Percentiles rank a stretch among this genome's conserved stretches.
phyloP scores from a whole-genome alignment of 2,329 filamentous ascomycete species.

The Cladorrhinum sp. region DNA sequence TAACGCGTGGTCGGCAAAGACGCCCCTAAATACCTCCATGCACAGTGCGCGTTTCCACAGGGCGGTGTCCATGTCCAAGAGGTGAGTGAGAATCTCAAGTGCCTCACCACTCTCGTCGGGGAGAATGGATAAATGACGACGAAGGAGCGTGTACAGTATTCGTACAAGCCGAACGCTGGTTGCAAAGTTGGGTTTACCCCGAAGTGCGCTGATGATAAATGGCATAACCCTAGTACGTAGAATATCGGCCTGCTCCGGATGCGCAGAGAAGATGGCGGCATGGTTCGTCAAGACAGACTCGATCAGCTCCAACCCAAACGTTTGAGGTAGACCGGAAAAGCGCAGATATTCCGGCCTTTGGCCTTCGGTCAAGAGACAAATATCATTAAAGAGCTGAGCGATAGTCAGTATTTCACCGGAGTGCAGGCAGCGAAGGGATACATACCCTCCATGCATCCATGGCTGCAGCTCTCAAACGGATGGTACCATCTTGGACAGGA shows the following conservation, averaged over 20 bases:
- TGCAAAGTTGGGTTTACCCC: constrained; percentile 75
- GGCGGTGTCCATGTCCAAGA: constrained; percentile 80
- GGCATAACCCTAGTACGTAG: constrained; percentile 78
- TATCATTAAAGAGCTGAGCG: constrained; percentile 86
- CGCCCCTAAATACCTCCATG: constrained; percentile 83
- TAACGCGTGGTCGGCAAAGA: constrained; percentile 78
- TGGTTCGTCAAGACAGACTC: constrained; percentile 88
- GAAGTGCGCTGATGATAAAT: constrained; percentile 72
- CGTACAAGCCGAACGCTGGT: constrained; percentile 78
- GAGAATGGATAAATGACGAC: constrained; percentile 72
- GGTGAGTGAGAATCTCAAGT: constrained; percentile 74
- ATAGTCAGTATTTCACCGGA: too few relatives aligned
- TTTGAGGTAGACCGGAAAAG: constrained; percentile 72
- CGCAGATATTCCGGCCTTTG: constrained; percentile 79
- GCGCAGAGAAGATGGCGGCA: constrained; percentile 70
- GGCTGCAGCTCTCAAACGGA: constrained; percentile 70
- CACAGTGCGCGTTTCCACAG: constrained; percentile 86
- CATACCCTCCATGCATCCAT: constrained; percentile 85
- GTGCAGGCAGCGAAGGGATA: too few relatives aligned
- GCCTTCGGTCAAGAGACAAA: constrained; percentile 83
- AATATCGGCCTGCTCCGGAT: constrained; percentile 77
- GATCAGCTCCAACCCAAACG: constrained; percentile 86
- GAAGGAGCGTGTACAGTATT: constrained; percentile 77
- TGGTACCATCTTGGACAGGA: constrained; percentile 59
- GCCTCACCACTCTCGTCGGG: constrained; percentile 79